Evolutionary conservation across 2,329 filamentous ascomycete genomes (phyloP).

Genomic region (Colletotrichum sojae): DNA sequence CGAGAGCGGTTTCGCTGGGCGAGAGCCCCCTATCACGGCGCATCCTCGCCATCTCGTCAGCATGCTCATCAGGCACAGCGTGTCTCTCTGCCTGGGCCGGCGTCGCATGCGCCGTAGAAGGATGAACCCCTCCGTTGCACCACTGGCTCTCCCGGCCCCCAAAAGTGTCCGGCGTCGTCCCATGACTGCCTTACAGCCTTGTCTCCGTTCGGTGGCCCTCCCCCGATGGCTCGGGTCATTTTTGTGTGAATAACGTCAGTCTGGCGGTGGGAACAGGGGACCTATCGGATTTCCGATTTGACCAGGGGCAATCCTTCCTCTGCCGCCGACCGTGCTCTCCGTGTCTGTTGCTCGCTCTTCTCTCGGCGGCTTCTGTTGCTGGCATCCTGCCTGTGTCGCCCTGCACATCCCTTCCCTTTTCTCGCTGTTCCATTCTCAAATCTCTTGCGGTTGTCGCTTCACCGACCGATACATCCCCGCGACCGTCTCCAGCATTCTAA

Average conservation of each 20-base stretch:
- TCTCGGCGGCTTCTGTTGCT: background rate
- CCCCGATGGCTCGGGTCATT: background rate
- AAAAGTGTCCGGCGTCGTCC: background rate
- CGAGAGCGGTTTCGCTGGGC: background rate
- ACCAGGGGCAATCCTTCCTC: background rate
- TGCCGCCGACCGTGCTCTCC: constrained; percentile 4
- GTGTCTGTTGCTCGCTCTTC: background rate
- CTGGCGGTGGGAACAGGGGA: constrained; percentile 13
- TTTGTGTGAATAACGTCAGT: constrained; percentile 15
- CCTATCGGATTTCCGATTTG: background rate
- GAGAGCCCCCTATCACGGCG: constrained; percentile 7
- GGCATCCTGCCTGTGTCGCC: constrained; percentile 8
- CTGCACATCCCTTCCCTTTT: background rate
- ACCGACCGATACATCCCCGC: background rate
- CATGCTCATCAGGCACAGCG: constrained; percentile 25
- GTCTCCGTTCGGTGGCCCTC: background rate
- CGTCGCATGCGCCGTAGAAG: background rate
- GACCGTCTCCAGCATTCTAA: constrained; percentile 11
- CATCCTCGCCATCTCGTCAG: constrained; percentile 18
- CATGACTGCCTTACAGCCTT: background rate
- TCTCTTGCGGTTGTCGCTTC: background rate
- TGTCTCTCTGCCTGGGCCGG: background rate
- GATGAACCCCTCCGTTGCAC: background rate
- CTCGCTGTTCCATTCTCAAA: background rate
- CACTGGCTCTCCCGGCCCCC: background rate